Evolutionary conservation across 176 grass and related monocot genomes (phyloP), one percentile per base, ranked within the genome.

Genomic region (Juncus inflexus): DNA sequence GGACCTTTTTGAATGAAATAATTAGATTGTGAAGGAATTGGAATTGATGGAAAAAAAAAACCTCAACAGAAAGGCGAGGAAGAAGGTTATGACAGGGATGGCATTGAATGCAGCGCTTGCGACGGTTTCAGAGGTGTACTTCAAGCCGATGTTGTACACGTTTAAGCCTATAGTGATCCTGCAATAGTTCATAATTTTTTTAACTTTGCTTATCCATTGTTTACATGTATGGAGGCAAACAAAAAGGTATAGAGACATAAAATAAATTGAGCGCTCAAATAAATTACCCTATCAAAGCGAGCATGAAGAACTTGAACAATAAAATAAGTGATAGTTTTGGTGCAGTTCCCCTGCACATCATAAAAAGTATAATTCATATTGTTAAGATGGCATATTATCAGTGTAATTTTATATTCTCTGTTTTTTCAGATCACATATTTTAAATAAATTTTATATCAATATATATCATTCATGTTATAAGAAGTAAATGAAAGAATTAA

Each of bases 281-380:
- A 15, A 41, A 66, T 51, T 84, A 90, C 86, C 86, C 86, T 15
- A 90, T 16, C 1, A 95, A 57, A 16, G 86, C 80, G 63, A 61
- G 85, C n/a, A 95, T 6, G 86, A 95, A 95, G 15, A 95, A 52
- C 84, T 90, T 95, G 15, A 87, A n/a, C 6, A 83, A 66, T 58
- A 90, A 3, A 14, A 73, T 9, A 7, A 69, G 75, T 0, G 86
- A 59, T 72, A 95, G 43, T 7, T 78, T 64, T 50, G 80, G 67
- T 28, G 69, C 60, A 2, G 69, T 84, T 64, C 59, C 74, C 90
- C 86, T 95, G 5, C 64, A 35, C 36, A 65, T 47, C 11, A 75
- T 3, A 84, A 28, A 28, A 28, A 28, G 19, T 28, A 28, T 28
- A 1, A 28, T 28, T 28, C 1, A 28, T 28, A 28, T 28, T 28